Evolutionary conservation across 2,329 filamentous ascomycete species (phyloP).

Genomic region (Colletotrichum australisinense): DNA sequence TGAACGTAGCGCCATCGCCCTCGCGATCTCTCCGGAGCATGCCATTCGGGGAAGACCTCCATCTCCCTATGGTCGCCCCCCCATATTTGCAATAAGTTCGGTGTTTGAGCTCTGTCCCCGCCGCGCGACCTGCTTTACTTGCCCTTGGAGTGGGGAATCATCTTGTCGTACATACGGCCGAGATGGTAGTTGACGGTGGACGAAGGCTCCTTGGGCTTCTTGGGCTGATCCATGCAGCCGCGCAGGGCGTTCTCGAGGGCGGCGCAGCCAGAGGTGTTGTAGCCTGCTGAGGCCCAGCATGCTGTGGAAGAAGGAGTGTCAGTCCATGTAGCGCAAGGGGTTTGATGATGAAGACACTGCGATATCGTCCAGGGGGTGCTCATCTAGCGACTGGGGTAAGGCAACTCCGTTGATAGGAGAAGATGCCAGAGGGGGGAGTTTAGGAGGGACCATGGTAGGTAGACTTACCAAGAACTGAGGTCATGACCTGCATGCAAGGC

Average conservation of each 20-base stretch:
- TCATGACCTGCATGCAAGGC: constrained; percentile 68
- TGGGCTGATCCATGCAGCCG: constrained; percentile 83
- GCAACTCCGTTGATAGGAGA: not conserved
- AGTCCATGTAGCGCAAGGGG: not conserved
- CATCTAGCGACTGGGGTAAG: not conserved
- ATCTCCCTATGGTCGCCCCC: not conserved
- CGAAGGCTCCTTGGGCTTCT: constrained; percentile 58
- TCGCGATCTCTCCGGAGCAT: not conserved
- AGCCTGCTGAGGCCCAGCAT: constrained; percentile 86
- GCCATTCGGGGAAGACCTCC: not conserved
- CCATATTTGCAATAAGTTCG: not conserved
- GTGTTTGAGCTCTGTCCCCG: no score
- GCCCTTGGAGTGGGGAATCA: constrained; percentile 24
- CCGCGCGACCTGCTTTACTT: not conserved
- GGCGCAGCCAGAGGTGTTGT: constrained; percentile 69
- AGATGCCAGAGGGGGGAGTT: not conserved
- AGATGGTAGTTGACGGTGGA: constrained; percentile 96
- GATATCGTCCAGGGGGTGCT: not conserved
- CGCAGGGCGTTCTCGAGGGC: constrained; percentile 71
- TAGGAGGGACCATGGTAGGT: constrained; percentile 38
- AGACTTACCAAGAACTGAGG: constrained; percentile 65
- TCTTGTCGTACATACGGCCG: constrained; percentile 73
- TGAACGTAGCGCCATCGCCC: not conserved
- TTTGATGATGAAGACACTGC: no score
- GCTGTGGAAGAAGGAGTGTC: constrained; percentile 58